Base-by-base conservation (phyloP, 768 basidiomycete genomes). In the Lactifluus pinguis region DNA sequence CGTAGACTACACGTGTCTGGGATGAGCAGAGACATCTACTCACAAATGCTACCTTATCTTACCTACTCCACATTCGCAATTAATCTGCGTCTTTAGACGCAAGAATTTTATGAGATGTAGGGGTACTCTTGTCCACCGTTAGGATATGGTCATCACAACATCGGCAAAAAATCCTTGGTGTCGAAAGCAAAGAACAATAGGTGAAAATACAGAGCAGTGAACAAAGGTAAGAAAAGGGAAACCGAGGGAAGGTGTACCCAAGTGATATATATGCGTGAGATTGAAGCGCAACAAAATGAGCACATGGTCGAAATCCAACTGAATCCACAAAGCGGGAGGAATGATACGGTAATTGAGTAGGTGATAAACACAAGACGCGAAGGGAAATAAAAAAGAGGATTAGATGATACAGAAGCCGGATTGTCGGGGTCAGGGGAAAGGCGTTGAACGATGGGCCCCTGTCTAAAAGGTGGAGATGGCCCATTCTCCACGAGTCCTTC, bases 401-500 rank as follows among this genome's bases (percentile, higher is more conserved):
- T 66, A 66, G 50, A 60, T 56, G 32, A 45, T 49, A 49, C 41
- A 65, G 25, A 57, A 57, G 30, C 45, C 6, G 19, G 53, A 47
- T 17, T 36, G 38, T 71, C 62, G 68, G 74, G 72, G 25, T 25
- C 25, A 25, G 25, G n/a, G 72, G 59, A 64, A 57, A 55, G 10
- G 57, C 34, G 10, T 39, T 34, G 42, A 47, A 7, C 14, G 51
- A 39, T 14, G 5, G 39, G n/a, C n/a, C 25, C 50, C 65, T 55
- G 69, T 73, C 73, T 76, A 81, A 75, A 80, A 84, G 1, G 25
- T 25, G 25, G 25, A 25, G 67, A 89, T 83, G 36, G 85, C 85
- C 89, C 89, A 91, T 25, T 73, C 61, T 78, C 73, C 86, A 90
- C 88, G 42, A 77, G 69, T 64, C 80, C 78, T 57, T 87, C 88